Evolutionary conservation across 1,284 basidiomycete genomes (phyloP).

Genomic region (Pyrrhoderma noxium): DNA sequence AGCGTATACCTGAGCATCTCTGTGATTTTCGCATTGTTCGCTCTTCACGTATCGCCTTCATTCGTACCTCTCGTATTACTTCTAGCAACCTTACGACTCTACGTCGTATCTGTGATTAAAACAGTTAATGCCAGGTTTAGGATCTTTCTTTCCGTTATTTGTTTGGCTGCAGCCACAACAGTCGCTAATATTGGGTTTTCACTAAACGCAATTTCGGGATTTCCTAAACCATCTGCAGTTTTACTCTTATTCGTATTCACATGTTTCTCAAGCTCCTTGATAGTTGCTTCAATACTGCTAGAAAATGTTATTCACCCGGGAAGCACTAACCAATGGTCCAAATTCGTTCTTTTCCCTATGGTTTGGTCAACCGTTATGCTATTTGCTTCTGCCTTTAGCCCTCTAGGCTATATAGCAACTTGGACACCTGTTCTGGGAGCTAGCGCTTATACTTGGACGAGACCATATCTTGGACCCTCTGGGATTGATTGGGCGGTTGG

Average conservation of each 20-base stretch:
- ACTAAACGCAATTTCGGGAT: slow-evolving; percentile 47
- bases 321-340: neutral
- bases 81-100: slow-evolving; percentile 42
- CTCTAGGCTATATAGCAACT: slow-evolving; percentile 59
- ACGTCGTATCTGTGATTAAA: slow-evolving; percentile 25
- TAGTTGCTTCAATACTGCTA: slow-evolving; percentile 32
- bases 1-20: slow-evolving; percentile 4
- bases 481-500: slow-evolving; percentile 64
- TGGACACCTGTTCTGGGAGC: slow-evolving; percentile 56
- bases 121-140: slow-evolving; percentile 1
- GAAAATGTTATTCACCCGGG: slow-evolving; percentile 27
- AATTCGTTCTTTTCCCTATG: slow-evolving; percentile 49
- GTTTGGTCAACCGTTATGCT: slow-evolving; percentile 61
- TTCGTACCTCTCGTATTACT: slow-evolving; percentile 43
- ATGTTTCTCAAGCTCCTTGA: slow-evolving; percentile 36
- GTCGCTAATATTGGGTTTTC: slow-evolving; percentile 44
- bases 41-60: slow-evolving; percentile 43
- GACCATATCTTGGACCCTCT: slow-evolving; percentile 45
- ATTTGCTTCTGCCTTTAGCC: slow-evolving; percentile 42
- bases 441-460: slow-evolving; percentile 55
- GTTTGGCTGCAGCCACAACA: slow-evolving; percentile 33
- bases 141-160: slow-evolving; percentile 31
- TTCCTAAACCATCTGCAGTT: slow-evolving; percentile 28
- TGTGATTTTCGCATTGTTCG: slow-evolving; percentile 33
- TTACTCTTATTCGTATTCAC: slow-evolving; percentile 42